Conservation (phyloP, 2,329 filamentous ascomycete species). For the Claviceps pusilla region DNA sequence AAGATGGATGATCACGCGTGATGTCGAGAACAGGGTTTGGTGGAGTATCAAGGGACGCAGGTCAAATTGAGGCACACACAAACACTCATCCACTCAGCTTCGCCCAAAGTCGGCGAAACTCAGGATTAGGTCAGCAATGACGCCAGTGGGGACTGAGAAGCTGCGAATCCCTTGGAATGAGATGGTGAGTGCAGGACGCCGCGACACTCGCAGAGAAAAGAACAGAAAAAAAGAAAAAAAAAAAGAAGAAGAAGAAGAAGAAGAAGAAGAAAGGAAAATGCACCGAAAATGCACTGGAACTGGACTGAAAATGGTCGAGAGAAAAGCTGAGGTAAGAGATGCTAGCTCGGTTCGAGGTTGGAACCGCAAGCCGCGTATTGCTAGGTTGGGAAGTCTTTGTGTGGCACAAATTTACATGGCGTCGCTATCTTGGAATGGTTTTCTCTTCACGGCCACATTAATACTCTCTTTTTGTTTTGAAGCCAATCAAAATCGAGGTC, state of each 20-base stretch:
- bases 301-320: too few species aligned
- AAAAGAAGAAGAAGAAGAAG: too few species aligned
- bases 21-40: conserved; percentile 2
- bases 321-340: not conserved
- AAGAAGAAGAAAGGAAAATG: not conserved
- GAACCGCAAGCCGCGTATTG: not conserved
- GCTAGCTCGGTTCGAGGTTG: conserved; percentile 1
- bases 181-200: too few species aligned
- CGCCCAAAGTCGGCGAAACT: conserved; percentile 7
- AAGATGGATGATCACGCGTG: not conserved
- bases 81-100: conserved; percentile 10
- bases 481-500: conserved; percentile 9
- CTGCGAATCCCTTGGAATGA: not conserved
- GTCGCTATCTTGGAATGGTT: conserved; percentile 15
- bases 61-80: conserved; percentile 22
- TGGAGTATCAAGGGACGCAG: conserved; percentile 8
- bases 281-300: not conserved
- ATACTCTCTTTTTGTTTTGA: not conserved
- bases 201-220: not conserved
- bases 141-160: conserved; percentile 14
- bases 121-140: conserved; percentile 26
- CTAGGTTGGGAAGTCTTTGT: conserved; percentile 18
- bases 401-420: conserved; percentile 17
- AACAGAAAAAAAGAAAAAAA: not conserved
- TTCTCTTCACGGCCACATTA: conserved; percentile 12